Evolutionary conservation across 805 yeast genomes (phyloP).

Genomic region (Clavispora vitiphila): DNA sequence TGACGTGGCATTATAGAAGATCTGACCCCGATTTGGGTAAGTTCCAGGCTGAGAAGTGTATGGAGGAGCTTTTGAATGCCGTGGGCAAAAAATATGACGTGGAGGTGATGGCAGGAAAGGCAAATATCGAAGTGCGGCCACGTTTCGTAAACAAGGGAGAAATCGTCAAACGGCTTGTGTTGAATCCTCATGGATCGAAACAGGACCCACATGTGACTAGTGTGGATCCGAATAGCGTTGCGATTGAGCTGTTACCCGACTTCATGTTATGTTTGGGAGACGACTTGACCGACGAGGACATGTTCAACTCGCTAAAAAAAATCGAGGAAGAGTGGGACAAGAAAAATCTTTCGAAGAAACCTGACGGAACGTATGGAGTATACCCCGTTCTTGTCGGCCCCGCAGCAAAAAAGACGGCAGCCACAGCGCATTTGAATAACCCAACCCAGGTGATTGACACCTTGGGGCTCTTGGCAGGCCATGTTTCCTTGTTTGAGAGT

Average conservation of each 20-base stretch:
- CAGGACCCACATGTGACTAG: constrained; percentile 34
- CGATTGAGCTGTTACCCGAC: constrained; percentile 58
- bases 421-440: constrained; percentile 78
- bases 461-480: constrained; percentile 73
- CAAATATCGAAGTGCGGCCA: constrained; percentile 96
- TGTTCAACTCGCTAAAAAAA: constrained; percentile 74
- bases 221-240: constrained; percentile 21
- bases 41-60: constrained; percentile 74
- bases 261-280: constrained; percentile 91
- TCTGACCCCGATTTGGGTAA: constrained; percentile 92
- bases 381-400: constrained; percentile 92
- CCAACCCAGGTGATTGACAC: constrained; percentile 84
- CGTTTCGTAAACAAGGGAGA: constrained; percentile 94
- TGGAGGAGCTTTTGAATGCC: constrained; percentile 54
- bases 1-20: constrained; percentile 97
- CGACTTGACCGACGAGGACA: constrained; percentile 95
- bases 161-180: constrained; percentile 75
- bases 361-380: constrained; percentile 54
- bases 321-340: constrained; percentile 53
- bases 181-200: constrained; percentile 54
- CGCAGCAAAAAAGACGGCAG: constrained; percentile 78
- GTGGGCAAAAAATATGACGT: constrained; percentile 68
- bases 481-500: constrained; percentile 70
- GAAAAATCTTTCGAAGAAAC: constrained; percentile 37
- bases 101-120: constrained; percentile 96